Conservation (phyloP, 495 filamentous ascomycete species). For the Bryoglossum gracile region DNA sequence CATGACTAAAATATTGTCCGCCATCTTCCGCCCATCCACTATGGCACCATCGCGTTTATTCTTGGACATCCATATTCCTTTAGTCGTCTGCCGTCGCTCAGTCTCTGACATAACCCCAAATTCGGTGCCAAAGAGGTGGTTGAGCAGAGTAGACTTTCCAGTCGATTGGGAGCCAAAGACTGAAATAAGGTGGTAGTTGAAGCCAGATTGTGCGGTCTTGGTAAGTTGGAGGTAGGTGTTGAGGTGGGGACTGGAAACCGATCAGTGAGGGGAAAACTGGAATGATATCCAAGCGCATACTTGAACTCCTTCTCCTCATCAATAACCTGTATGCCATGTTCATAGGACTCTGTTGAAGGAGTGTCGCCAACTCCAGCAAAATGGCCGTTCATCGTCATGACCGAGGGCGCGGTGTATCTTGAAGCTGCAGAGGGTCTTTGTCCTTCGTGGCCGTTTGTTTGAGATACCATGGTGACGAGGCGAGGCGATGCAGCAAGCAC, state of each 20-base stretch:
- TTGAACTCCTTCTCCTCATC: constrained; percentile 96
- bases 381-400: constrained; percentile 78
- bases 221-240: constrained; percentile 73
- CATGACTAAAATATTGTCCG: constrained; percentile 97
- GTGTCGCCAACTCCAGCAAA: constrained; percentile 71
- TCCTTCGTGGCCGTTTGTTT: constrained; percentile 17
- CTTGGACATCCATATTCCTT: constrained; percentile 98
- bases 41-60: constrained; percentile 57
- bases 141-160: constrained; percentile 94
- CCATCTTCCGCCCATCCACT: constrained; percentile 53
- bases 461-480: constrained; percentile 11
- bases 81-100: constrained; percentile 90
- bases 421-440: constrained; percentile 21
- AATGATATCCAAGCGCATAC: constrained; percentile 41
- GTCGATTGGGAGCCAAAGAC: constrained; percentile 99
- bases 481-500: neutral
- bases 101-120: constrained; percentile 95
- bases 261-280: constrained; percentile 9
- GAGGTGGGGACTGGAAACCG: constrained; percentile 57
- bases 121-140: constrained; percentile 89
- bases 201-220: constrained; percentile 75
- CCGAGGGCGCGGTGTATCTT: constrained; percentile 42
- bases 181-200: constrained; percentile 98
- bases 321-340: constrained; percentile 93
- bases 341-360: constrained; percentile 61